Evolutionary conservation across 2,329 filamentous ascomycete species (phyloP).

Genomic region (Periconia macrospinosa): DNA sequence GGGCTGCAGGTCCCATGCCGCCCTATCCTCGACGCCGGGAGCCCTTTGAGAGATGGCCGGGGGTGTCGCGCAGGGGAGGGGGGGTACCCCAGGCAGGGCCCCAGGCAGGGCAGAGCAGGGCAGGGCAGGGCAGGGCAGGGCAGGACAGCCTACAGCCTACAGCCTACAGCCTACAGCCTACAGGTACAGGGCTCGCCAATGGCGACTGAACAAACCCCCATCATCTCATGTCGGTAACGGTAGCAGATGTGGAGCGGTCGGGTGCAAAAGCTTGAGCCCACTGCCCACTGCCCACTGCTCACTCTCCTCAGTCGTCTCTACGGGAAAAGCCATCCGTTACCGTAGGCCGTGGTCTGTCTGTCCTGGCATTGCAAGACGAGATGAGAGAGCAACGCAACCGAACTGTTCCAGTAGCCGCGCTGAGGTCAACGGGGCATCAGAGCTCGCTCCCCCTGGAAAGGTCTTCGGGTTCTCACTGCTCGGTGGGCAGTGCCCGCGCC

Average conservation of each 20-base stretch:
- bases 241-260: slow-evolving; percentile 3
- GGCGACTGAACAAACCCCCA: slow-evolving; percentile 9
- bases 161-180: no score
- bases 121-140: slow-evolving; percentile 11
- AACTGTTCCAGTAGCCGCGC: slow-evolving; percentile 36
- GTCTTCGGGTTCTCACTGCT: slow-evolving; percentile 11
- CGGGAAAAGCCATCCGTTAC: no score
- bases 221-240: no score
- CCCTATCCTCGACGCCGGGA: slow-evolving; percentile 18
- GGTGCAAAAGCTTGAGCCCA: slow-evolving; percentile 35
- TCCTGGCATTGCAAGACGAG: slow-evolving; percentile 14
- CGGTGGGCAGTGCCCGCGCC: slow-evolving; percentile 27
- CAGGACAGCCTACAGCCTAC: no score
- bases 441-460: slow-evolving; percentile 15
- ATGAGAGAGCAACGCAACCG: slow-evolving; percentile 34
- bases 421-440: slow-evolving; percentile 29
- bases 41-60: slow-evolving; percentile 5
- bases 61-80: no score
- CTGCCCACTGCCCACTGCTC: no score
- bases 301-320: no score
- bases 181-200: slow-evolving; percentile 31
- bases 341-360: neutral
- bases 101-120: slow-evolving; percentile 12
- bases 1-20: slow-evolving; percentile 32
- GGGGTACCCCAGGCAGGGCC: no score